These are phyloP conservation scores for Solanum hybrid DNA, from an alignment of 305 asterid species.

Conservation along the genomic window DNA sequence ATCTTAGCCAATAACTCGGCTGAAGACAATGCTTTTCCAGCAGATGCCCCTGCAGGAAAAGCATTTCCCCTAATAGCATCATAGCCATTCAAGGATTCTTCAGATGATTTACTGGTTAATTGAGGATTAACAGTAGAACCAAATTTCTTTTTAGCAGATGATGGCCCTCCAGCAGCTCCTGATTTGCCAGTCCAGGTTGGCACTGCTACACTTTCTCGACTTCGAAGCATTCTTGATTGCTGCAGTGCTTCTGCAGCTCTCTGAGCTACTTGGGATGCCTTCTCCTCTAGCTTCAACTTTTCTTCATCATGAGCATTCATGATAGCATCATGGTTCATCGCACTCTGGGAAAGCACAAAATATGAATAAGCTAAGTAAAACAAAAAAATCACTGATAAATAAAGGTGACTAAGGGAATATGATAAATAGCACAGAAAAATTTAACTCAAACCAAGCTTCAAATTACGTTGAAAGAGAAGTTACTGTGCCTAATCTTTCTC, in stretches of 20 bases:
- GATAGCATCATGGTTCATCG: constrained; percentile 86
- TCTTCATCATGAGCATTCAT: constrained; percentile 84
- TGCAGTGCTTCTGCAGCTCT: constrained; percentile 96
- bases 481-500: background rate
- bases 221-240: constrained; percentile 79
- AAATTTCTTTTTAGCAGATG: constrained; percentile 54
- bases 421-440: background rate
- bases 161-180: constrained; percentile 95
- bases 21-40: constrained; percentile 87
- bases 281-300: constrained; percentile 66
- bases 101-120: constrained; percentile 33
- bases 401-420: background rate
- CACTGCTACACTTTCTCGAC: constrained; percentile 61
- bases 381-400: background rate
- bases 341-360: constrained; percentile 55
- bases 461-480: background rate
- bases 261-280: constrained; percentile 85
- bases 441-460: background rate
- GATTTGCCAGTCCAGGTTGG: constrained; percentile 98
- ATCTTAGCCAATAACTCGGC: constrained; percentile 67
- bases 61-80: constrained; percentile 26
- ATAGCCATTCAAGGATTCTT: constrained; percentile 19
- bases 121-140: constrained; percentile 64
- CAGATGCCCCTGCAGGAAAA: constrained; percentile 58
- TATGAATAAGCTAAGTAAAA: background rate